A percentile compares a stretch with the other conserved stretches of the same genome.
Evolutionary conservation across 1,284 basidiomycete species (phyloP).

Genomic region (Trametes hirsuta): DNA sequence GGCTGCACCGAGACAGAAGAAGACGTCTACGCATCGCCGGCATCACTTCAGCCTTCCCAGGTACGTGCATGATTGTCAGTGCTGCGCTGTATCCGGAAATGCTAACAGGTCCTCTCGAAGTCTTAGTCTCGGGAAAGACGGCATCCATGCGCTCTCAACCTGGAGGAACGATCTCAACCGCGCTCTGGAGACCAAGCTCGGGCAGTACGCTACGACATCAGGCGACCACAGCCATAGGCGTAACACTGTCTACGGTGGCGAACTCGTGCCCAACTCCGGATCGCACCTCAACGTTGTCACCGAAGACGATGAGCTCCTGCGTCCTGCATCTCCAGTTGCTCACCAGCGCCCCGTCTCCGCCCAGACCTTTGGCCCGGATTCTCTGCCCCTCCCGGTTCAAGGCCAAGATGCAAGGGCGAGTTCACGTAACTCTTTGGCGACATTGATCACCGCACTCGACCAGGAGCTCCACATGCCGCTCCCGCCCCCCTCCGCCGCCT

Average conservation of each 20-base stretch:
- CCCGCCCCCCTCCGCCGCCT: conserved; percentile 55
- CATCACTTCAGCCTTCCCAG: conserved; percentile 68
- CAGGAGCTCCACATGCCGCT: conserved; percentile 33
- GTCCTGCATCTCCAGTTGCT: conserved; percentile 22
- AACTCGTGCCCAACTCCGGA: conserved; percentile 28
- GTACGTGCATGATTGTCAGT: conserved; percentile 37
- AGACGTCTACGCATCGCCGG: conserved; percentile 55
- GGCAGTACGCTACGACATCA: conserved; percentile 41
- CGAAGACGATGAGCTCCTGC: conserved; percentile 42
- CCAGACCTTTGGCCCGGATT: conserved; percentile 49
- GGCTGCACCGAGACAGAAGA: conserved; percentile 40
- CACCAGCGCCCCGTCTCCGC: conserved; percentile 40
- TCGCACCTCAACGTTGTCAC: conserved; percentile 41
- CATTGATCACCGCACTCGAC: conserved; percentile 43
- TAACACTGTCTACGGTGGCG: conserved; percentile 53
- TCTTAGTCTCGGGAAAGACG: conserved; percentile 65
- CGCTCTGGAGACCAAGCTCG: conserved; percentile 47
- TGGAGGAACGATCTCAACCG: conserved; percentile 57
- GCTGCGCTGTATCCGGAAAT: background rate
- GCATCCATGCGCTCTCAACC: conserved; percentile 48
- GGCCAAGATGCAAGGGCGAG: conserved; percentile 51
- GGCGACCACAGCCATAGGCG: conserved; percentile 43
- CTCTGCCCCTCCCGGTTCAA: conserved; percentile 36
- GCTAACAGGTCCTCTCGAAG: conserved; percentile 38
- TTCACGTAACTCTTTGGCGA: conserved; percentile 54